Base-by-base conservation (phyloP, 179 eudicot species). In the Vitellaria paradoxa region DNA sequence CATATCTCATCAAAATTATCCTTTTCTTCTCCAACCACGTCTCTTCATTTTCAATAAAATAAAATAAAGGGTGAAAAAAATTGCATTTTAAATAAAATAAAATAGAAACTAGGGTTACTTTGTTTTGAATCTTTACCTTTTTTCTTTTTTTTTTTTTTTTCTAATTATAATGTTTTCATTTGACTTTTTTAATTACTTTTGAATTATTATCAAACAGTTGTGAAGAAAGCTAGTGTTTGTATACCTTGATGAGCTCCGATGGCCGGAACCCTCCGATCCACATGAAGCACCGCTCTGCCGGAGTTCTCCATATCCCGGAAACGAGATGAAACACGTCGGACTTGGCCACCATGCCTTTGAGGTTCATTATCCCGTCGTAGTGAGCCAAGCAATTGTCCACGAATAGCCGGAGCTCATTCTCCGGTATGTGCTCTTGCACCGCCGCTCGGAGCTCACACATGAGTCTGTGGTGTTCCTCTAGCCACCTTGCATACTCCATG, bases 221-320 rank as follows among this genome's bases (percentile, higher is more conserved):
- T 9, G 65, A 61, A 21, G 18, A 23, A 17, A 64, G 68, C 45
- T 56, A 72, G 75, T 49, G 75, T 26, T 45, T 42, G 42, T 15
- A 13, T 61, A 89, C 97, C 97, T 93, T 93, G 53, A 93, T 88
- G 20, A 93, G 87, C 76, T 93, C 93, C 67, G 97, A 93, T 5
- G 96, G 87, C 64, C 97, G 92, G 77, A 91, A 91, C 40, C 91
- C 97, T 68, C 97, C 97, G 62, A 93, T 86, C 97, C 97, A 93
- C 89, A 93, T 84, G 78, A 93, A 93, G 77, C 96, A 91, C 76
- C 97, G 89, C 71, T 93, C 97, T 68, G 96, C 96, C 14, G 93
- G 97, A 64, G 96, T 87, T 80, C 88, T 93, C 97, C 97, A 93
- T 92, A 91, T 93, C 75, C 97, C 97, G 17, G 95, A 93, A 81